Conservation (phyloP, 257 asterid genomes). For the Fraxinus anomala region DNA sequence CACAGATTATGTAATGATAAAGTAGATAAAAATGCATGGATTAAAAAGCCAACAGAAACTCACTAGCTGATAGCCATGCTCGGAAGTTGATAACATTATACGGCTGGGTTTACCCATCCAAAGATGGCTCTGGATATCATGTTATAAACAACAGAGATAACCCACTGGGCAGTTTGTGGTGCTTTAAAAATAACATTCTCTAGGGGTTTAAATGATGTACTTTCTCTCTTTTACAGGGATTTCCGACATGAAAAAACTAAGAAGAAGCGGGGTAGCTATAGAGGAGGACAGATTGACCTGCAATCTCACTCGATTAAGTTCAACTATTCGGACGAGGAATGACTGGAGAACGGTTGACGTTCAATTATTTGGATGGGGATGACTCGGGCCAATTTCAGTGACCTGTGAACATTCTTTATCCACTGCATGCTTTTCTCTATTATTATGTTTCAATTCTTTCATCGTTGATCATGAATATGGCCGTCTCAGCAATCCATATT, state of each 20-base stretch:
- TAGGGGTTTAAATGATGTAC: background rate
- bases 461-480: background rate
- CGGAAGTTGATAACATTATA: background rate
- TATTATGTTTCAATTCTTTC: background rate
- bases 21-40: constrained; percentile 1
- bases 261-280: constrained; percentile 97
- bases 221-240: constrained; percentile 37
- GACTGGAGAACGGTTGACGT: constrained; percentile 18
- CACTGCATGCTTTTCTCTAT: background rate
- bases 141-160: background rate
- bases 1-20: background rate
- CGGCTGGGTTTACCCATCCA: background rate
- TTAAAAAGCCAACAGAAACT: background rate
- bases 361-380: too few relatives aligned
- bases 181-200: background rate
- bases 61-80: background rate
- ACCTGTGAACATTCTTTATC: background rate
- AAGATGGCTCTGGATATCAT: background rate
- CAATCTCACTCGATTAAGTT: constrained; percentile 85
- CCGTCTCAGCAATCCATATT: background rate
- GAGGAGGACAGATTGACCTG: constrained; percentile 88
- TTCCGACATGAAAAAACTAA: constrained; percentile 85
- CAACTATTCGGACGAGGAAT: constrained; percentile 61
- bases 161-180: background rate
- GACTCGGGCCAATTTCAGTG: too few relatives aligned